phyloP scores from a whole-genome alignment of 176 grass and related monocot species.

The Ensete ventricosum region DNA sequence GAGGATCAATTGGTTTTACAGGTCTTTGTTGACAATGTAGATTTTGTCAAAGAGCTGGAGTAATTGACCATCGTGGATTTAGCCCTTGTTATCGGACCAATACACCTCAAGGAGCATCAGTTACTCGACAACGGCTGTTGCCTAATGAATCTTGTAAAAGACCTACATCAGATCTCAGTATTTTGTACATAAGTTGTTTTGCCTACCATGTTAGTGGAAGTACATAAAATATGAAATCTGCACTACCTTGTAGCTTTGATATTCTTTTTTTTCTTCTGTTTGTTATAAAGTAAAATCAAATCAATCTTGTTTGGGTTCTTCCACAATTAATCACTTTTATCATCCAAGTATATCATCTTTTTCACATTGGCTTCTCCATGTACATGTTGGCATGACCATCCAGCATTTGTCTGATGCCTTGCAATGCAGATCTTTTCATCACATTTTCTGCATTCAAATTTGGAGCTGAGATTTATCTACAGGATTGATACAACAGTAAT shows the following conservation, averaged over 20 bases:
- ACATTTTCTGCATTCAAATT: too few species aligned
- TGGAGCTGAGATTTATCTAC: too few species aligned
- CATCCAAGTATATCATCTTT: background rate
- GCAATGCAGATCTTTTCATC: too few species aligned
- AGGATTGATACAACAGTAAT: too few species aligned
- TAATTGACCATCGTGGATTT: slow-evolving; percentile 9
- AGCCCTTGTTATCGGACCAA: too few species aligned
- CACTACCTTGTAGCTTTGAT: background rate
- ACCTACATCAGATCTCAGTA: background rate
- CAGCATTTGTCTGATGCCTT: too few species aligned
- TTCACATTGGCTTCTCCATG: background rate
- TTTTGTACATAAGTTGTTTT: background rate
- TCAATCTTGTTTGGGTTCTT: background rate
- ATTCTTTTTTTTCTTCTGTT: background rate
- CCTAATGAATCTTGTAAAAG: background rate
- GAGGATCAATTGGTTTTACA: slow-evolving; percentile 16
- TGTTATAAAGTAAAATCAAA: background rate
- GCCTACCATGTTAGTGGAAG: background rate
- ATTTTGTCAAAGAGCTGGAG: slow-evolving; percentile 84
- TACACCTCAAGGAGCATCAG: background rate
- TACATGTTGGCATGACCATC: too few species aligned
- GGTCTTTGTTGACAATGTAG: slow-evolving; percentile 89
- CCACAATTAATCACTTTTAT: background rate
- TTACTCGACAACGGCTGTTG: too few species aligned
- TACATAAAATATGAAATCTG: background rate